Evolutionary conservation across 2,329 filamentous ascomycete species (phyloP).

Genomic region (Fusarium sp.): DNA sequence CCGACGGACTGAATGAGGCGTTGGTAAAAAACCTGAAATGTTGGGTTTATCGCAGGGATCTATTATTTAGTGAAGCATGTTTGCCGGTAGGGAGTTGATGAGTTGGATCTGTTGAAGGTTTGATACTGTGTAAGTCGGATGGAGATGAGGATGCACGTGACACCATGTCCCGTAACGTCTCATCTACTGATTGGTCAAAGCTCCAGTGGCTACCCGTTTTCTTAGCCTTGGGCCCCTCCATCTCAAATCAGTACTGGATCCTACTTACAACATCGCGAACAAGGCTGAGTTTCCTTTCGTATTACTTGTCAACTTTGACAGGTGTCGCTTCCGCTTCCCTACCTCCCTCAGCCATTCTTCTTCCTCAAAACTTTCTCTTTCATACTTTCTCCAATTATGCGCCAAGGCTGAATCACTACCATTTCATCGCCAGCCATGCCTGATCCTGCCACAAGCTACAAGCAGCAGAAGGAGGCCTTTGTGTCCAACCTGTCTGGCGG

Average conservation of each 20-base stretch:
- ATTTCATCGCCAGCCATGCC: conserved; percentile 49
- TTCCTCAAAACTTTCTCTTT: neutral
- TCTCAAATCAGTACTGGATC: conserved; percentile 6
- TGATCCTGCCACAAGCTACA: conserved; percentile 73
- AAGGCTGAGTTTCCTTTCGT: conserved; percentile 39
- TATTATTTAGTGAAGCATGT: neutral
- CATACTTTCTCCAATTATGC: conserved; percentile 21
- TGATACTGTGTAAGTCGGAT: conserved; percentile 8
- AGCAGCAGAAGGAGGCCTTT: conserved; percentile 92
- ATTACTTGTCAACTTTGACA: conserved; percentile 35
- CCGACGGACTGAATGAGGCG: conserved; percentile 27
- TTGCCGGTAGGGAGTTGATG: conserved; percentile 1
- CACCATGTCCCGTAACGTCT: conserved; percentile 14
- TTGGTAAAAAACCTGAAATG: neutral
- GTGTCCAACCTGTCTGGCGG: conserved; percentile 92
- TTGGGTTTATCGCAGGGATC: neutral
- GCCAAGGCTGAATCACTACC: conserved; percentile 4
- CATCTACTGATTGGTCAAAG: conserved; percentile 33
- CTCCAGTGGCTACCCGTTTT: neutral
- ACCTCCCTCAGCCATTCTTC: conserved; percentile 4
- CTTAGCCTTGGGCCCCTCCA: conserved; percentile 19
- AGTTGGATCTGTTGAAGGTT: conserved; percentile 22
- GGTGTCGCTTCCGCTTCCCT: conserved; percentile 39
- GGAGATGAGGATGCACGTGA: conserved; percentile 31
- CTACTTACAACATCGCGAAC: conserved; percentile 28